Evolutionary conservation across 352 stramenopile species (phyloP).

Genomic region (Phytopythium montanum): DNA sequence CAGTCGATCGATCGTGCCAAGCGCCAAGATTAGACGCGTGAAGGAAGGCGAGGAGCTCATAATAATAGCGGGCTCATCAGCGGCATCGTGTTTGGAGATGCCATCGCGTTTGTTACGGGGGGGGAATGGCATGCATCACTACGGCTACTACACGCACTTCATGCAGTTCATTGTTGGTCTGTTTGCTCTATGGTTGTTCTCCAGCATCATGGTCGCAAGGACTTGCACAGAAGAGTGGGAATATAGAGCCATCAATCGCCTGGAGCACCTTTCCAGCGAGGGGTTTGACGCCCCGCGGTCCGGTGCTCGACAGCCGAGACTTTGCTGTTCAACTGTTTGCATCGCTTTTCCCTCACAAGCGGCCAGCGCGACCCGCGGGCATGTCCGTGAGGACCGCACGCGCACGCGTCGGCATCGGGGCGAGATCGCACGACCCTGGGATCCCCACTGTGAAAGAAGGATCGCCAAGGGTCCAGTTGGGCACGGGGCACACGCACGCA

Average conservation of each 20-base stretch:
- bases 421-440: constrained; percentile 78
- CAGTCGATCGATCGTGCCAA: too few relatives aligned
- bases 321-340: constrained; percentile 89
- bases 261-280: constrained; percentile 81
- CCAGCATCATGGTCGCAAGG: constrained; percentile 84
- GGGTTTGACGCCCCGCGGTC: constrained; percentile 56
- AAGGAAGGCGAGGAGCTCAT: too few relatives aligned
- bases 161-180: constrained; percentile 20
- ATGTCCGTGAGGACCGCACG: constrained; percentile 15
- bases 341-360: constrained; percentile 88
- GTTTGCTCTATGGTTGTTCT: constrained; percentile 90
- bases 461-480: constrained; percentile 82
- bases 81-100: too few relatives aligned
- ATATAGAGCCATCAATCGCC: constrained; percentile 90
- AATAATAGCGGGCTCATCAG: too few relatives aligned
- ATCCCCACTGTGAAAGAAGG: constrained; percentile 86
- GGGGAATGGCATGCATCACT: too few relatives aligned
- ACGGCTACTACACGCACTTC: constrained; percentile 1
- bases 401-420: constrained; percentile 44
- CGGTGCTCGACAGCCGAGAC: constrained; percentile 85
- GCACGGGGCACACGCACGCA: constrained; percentile 5
- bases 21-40: too few relatives aligned
- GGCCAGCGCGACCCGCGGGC: constrained; percentile 13
- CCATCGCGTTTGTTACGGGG: too few relatives aligned
- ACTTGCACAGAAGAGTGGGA: constrained; percentile 90